These are phyloP conservation scores for Arbutus unedo DNA, from an alignment of 148 eudicot genomes.

Conservation along the genomic window DNA sequence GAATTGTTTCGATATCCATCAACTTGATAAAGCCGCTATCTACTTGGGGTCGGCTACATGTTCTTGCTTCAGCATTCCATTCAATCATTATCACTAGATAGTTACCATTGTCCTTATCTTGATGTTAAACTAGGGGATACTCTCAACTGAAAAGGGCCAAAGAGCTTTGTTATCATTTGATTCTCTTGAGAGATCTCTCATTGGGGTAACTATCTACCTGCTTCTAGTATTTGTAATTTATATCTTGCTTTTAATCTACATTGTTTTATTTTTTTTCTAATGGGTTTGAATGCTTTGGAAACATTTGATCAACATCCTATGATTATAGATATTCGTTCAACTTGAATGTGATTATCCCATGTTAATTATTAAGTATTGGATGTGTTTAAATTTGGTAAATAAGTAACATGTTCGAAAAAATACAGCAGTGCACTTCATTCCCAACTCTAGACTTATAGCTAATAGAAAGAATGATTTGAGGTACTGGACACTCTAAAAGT, in stretches of 20 bases:
- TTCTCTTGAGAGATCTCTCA: slow-evolving; percentile 74
- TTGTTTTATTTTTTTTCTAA: not conserved
- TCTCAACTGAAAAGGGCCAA: slow-evolving; percentile 86
- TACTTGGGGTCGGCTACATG: not conserved
- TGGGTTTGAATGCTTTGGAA: not conserved
- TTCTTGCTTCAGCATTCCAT: not conserved
- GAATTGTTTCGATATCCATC: not conserved
- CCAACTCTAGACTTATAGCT: not conserved
- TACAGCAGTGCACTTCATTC: not conserved
- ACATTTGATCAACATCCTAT: not conserved
- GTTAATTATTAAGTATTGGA: not conserved
- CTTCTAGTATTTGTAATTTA: not conserved
- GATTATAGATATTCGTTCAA: not conserved
- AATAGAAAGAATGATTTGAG: not conserved
- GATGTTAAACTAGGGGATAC: slow-evolving; percentile 62
- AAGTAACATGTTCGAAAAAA: not conserved
- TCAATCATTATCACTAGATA: not conserved
- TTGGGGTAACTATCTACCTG: slow-evolving; percentile 50
- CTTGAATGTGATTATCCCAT: slow-evolving; percentile 6
- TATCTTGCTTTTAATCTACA: not conserved
- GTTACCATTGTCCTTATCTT: slow-evolving; percentile 3
- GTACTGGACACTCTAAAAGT: not conserved
- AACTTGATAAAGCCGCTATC: not conserved
- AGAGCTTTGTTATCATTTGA: slow-evolving; percentile 64
- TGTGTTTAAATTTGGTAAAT: slow-evolving; percentile 1